Percentiles rank a stretch among this genome's conserved stretches.
These are phyloP conservation scores for Canariomyces notabilis DNA, from an alignment of 2,329 filamentous ascomycete species.

Conservation along the genomic window DNA sequence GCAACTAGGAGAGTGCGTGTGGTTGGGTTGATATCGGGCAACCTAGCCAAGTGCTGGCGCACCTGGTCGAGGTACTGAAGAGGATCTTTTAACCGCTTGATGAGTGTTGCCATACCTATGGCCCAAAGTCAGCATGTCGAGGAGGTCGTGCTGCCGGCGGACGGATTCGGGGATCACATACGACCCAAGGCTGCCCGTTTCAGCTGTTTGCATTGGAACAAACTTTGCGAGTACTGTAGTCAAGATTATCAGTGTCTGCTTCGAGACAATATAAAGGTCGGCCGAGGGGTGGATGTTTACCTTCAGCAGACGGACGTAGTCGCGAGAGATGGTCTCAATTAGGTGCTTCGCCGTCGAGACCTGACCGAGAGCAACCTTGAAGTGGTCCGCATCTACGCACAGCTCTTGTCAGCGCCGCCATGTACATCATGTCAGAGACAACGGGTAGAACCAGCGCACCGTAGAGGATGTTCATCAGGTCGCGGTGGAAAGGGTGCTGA, in stretches of 20 bases:
- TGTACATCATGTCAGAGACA: not conserved
- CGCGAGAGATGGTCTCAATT: slow-evolving; percentile 91
- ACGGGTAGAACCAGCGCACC: slow-evolving; percentile 36
- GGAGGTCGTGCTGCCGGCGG: not conserved
- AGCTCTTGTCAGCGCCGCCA: slow-evolving; percentile 6
- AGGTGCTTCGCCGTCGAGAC: slow-evolving; percentile 92
- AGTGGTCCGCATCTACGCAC: slow-evolving; percentile 73
- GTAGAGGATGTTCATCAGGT: slow-evolving; percentile 95
- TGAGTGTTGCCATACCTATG: slow-evolving; percentile 80
- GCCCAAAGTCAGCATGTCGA: not conserved
- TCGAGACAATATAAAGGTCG: not conserved
- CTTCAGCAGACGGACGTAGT: slow-evolving; percentile 85
- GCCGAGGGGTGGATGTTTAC: too few relatives aligned
- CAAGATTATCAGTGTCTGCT: not conserved
- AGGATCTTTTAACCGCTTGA: slow-evolving; percentile 89
- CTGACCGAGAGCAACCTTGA: slow-evolving; percentile 93
- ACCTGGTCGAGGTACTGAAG: slow-evolving; percentile 95
- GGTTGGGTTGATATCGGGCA: slow-evolving; percentile 97
- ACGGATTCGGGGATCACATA: not conserved
- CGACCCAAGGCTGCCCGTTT: slow-evolving; percentile 94
- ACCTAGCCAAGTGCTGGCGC: slow-evolving; percentile 89
- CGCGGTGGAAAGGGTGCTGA: slow-evolving; percentile 48
- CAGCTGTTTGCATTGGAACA: slow-evolving; percentile 99
- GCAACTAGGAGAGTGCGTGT: slow-evolving; percentile 94
- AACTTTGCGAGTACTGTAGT: slow-evolving; percentile 84